Evolutionary conservation across 1,284 basidiomycete species (phyloP), one percentile per base, ranked within the genome.

Genomic region (Singerocomus rubriflavus): DNA sequence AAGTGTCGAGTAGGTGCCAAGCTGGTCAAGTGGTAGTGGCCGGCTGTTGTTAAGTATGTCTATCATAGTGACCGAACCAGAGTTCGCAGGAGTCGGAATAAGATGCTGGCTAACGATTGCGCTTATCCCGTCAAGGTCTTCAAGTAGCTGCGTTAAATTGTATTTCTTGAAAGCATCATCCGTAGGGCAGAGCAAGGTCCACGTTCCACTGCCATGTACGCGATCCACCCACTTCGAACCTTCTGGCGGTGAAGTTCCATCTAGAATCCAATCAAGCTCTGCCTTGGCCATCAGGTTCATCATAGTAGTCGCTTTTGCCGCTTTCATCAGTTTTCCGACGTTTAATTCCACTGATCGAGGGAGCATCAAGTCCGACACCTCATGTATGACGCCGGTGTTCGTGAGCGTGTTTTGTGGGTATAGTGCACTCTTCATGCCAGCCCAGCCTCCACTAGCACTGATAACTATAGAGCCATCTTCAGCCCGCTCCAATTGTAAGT

Each of bases 111-210:
- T 78, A 49, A 98, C 85, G 17, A 98, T 84, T 5, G 74, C 73
- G 36, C 78, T 75, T 30, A 98, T 76, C 1, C 68, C 69, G 3
- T 81, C 75, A 5, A 71, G 60, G 63, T 93, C 79, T 27, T 79
- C 75, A 54, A 88, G 85, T 49, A 98, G 78, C 52, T 76, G 71
- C 0, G 93, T 93, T 44, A 98, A 70, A 69, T 99, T 96, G 63
- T 91, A 71, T n/a, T 80, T 74, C 57, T 93, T 88, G 76, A 98
- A 97, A 0, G 96, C 94, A 52, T 88, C 85, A 63, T 99, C 97
- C 2, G 84, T 85, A 1, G 97, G 97, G 58, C 90, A 91, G 5
- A 99, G 77, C 1, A 99, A 67, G 1, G 91, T 94, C 88, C 88
- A 88, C 54, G 90, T 75, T 42, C 73, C 67, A 54, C 77, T 72